These are phyloP conservation scores for Austroboletus niveus DNA, from an alignment of 1,284 basidiomycete genomes.

Conservation along the genomic window DNA sequence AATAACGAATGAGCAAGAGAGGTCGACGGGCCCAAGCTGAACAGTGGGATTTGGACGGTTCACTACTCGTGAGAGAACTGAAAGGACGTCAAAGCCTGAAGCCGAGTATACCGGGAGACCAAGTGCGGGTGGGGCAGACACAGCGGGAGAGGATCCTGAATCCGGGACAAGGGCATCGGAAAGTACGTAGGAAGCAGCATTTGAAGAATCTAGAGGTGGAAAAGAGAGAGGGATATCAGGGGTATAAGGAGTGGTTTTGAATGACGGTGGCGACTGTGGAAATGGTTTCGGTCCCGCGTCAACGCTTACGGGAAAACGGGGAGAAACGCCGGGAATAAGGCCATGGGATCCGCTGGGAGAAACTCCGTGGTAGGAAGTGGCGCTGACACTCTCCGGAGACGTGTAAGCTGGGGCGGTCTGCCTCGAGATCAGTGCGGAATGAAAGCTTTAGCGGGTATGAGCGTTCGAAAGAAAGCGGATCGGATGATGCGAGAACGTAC, in stretches of 20 bases:
- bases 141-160: not conserved
- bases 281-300: constrained; percentile 6
- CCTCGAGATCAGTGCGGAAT: constrained; percentile 16
- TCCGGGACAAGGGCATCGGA: constrained; percentile 8
- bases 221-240: not conserved
- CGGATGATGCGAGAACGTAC: constrained; percentile 15
- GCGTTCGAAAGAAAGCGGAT: constrained; percentile 8
- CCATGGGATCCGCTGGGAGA: constrained; percentile 1
- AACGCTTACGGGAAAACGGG: not conserved
- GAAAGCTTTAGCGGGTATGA: constrained; percentile 23
- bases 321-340: not conserved
- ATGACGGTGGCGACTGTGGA: constrained; percentile 6
- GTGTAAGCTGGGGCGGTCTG: constrained; percentile 2
- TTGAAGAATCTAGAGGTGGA: constrained; percentile 1
- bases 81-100: constrained; percentile 88
- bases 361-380: not conserved
- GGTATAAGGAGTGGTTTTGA: constrained; percentile 1
- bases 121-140: constrained; percentile 25
- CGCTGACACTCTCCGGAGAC: not conserved
- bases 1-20: constrained; percentile 87
- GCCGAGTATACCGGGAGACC: constrained; percentile 74
- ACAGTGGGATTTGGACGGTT: constrained; percentile 76
- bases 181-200: constrained; percentile 5
- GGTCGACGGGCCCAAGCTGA: constrained; percentile 85
- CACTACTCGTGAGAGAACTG: constrained; percentile 77